These are phyloP conservation scores for Aspergillus novoparasiticus DNA, from an alignment of 2,329 filamentous ascomycete species.

Conservation along the genomic window DNA sequence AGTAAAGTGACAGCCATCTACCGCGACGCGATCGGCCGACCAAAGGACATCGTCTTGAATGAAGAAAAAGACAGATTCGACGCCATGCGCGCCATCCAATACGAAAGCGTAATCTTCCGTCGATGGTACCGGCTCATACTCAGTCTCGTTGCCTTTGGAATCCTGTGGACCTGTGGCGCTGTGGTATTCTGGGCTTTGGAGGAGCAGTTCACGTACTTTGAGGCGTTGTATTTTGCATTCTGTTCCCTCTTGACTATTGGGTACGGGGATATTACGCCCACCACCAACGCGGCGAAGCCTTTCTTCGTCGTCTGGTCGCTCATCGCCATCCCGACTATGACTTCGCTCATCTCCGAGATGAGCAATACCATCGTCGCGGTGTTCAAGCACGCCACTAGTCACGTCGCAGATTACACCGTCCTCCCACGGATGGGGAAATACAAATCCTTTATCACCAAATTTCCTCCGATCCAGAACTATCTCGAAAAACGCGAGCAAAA, in stretches of 20 bases:
- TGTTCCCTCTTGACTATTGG: slow-evolving; percentile 82
- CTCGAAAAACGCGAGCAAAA: slow-evolving; percentile 44
- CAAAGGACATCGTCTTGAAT: slow-evolving; percentile 59
- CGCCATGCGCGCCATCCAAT: slow-evolving; percentile 80
- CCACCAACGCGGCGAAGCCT: slow-evolving; percentile 75
- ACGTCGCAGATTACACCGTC: slow-evolving; percentile 66
- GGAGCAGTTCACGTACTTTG: slow-evolving; percentile 67
- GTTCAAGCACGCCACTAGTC: slow-evolving; percentile 65
- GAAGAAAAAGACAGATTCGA: slow-evolving; percentile 72
- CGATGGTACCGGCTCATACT: slow-evolving; percentile 73
- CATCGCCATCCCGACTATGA: slow-evolving; percentile 83
- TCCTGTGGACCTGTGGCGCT: slow-evolving; percentile 81
- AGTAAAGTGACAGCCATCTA: slow-evolving; percentile 27
- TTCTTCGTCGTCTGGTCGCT: slow-evolving; percentile 96
- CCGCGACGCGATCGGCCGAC: slow-evolving; percentile 24
- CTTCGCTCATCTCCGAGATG: slow-evolving; percentile 80
- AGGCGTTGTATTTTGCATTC: slow-evolving; percentile 84
- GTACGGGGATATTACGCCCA: slow-evolving; percentile 77
- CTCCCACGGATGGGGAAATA: slow-evolving; percentile 64
- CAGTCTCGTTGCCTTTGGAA: slow-evolving; percentile 68
- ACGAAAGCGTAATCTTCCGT: slow-evolving; percentile 63
- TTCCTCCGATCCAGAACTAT: slow-evolving; percentile 45
- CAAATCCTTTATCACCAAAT: slow-evolving; percentile 51
- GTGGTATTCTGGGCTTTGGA: slow-evolving; percentile 71
- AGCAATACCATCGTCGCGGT: slow-evolving; percentile 76